phyloP scores from a whole-genome alignment of 306 rosid species.

The Fragaria vesca region DNA sequence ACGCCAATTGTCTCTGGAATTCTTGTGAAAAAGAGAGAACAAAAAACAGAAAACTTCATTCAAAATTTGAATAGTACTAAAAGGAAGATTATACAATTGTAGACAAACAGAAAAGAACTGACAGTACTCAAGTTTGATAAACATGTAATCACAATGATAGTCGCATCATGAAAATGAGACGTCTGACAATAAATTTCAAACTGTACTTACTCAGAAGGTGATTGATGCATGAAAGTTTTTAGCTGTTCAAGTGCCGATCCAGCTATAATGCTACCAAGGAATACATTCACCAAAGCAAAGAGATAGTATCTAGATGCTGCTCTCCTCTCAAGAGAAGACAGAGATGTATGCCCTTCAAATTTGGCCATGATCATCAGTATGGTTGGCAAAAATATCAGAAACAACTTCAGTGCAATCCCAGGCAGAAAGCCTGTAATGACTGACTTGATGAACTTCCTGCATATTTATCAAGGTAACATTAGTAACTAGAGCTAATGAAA shows the following conservation, averaged over 20 bases:
- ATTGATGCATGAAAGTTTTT: slow-evolving; percentile 56
- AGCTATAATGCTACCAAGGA: slow-evolving; percentile 80
- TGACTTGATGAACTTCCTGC: slow-evolving; percentile 68
- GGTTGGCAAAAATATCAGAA: slow-evolving; percentile 85
- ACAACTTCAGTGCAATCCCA: slow-evolving; percentile 86
- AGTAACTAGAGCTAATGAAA: slow-evolving; percentile 18
- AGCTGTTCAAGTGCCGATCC: slow-evolving; percentile 92
- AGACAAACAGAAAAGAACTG: not conserved
- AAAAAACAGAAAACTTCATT: not conserved
- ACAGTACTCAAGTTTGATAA: not conserved
- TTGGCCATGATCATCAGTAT: slow-evolving; percentile 98
- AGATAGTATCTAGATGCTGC: slow-evolving; percentile 86
- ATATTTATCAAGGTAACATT: slow-evolving; percentile 21
- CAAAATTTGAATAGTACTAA: not conserved
- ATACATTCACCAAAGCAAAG: slow-evolving; percentile 78
- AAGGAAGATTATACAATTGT: not conserved
- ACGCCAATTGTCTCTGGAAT: slow-evolving; percentile 83
- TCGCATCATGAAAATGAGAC: not conserved
- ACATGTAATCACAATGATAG: not conserved
- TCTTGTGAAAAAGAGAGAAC: slow-evolving; percentile 29
- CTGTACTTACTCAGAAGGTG: slow-evolving; percentile 62
- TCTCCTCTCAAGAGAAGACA: slow-evolving; percentile 83
- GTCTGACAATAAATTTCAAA: not conserved
- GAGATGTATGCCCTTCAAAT: slow-evolving; percentile 76
- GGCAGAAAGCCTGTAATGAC: slow-evolving; percentile 87